phyloP scores from a whole-genome alignment of 1,284 basidiomycete species.

The Malassezia brasiliensis region DNA sequence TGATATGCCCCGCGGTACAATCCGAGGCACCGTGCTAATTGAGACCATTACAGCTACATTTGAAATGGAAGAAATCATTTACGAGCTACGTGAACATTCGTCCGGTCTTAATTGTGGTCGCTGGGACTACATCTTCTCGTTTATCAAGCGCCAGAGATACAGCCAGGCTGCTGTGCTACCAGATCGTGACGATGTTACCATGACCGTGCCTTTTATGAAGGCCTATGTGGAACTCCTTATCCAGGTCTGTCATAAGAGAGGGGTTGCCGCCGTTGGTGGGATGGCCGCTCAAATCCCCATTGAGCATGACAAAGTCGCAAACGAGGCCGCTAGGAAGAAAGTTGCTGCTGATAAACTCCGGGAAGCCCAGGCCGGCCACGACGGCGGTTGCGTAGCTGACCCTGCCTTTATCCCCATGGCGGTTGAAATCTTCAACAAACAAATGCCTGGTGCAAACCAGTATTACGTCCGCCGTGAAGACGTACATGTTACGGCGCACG shows the following conservation, averaged over 20 bases:
- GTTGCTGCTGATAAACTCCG: conserved; percentile 93
- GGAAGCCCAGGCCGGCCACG: conserved; percentile 90
- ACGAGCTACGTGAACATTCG: conserved; percentile 90
- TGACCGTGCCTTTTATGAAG: conserved; percentile 98
- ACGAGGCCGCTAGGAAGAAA: conserved; percentile 90
- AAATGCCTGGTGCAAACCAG: conserved; percentile 57
- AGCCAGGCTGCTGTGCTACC: conserved; percentile 56
- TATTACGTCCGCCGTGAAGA: conserved; percentile 87
- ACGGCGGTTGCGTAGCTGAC: conserved; percentile 91
- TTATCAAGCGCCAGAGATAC: conserved; percentile 59
- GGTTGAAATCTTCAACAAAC: conserved; percentile 70
- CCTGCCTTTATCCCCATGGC: conserved; percentile 90
- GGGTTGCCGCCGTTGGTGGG: conserved; percentile 97
- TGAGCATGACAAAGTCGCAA: conserved; percentile 85
- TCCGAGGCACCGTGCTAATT: conserved; percentile 88
- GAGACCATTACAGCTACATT: conserved; percentile 96
- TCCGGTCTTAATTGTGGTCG: conserved; percentile 93
- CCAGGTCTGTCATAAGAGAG: conserved; percentile 96
- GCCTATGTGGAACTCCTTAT: conserved; percentile 92
- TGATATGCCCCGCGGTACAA: conserved; percentile 71
- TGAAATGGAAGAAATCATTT: conserved; percentile 99
- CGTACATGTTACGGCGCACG: conserved; percentile 72
- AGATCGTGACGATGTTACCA: conserved; percentile 90
- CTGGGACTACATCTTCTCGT: conserved; percentile 81
- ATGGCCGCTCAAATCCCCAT: conserved; percentile 91